These are phyloP conservation scores for Fusarium foetens DNA, from an alignment of 2,329 filamentous ascomycete species.

Conservation along the genomic window DNA sequence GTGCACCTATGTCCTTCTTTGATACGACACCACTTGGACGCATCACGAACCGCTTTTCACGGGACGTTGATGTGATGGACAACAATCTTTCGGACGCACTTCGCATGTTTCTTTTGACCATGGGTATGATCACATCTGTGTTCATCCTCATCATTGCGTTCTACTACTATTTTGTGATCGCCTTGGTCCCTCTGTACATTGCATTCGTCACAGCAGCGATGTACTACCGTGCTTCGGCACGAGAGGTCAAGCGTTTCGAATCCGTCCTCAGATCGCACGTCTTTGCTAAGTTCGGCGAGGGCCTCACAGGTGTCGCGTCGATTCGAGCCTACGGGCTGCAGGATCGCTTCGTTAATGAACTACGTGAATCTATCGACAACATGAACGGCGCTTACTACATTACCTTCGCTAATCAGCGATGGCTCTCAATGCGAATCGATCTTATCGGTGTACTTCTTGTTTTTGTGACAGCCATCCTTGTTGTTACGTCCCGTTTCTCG, in stretches of 20 bases:
- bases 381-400: constrained; percentile 97
- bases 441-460: constrained; percentile 85
- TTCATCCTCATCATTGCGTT: constrained; percentile 94
- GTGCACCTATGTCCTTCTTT: constrained; percentile 88
- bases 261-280: constrained; percentile 86
- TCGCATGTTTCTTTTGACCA: constrained; percentile 89
- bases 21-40: constrained; percentile 95
- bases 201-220: constrained; percentile 84
- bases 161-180: constrained; percentile 85
- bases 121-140: constrained; percentile 83
- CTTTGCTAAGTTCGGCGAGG: constrained; percentile 92
- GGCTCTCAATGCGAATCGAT: constrained; percentile 88
- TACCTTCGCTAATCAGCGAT: constrained; percentile 94
- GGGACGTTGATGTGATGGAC: constrained; percentile 97
- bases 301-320: constrained; percentile 81
- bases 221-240: constrained; percentile 90
- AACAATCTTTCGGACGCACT: constrained; percentile 90
- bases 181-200: constrained; percentile 72
- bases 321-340: constrained; percentile 91
- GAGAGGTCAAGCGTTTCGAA: constrained; percentile 95
- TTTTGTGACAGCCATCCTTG: constrained; percentile 87
- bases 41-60: constrained; percentile 95
- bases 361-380: constrained; percentile 80
- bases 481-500: constrained; percentile 89
- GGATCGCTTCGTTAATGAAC: constrained; percentile 75